These are phyloP conservation scores for Fusarium heterosporum DNA, from an alignment of 2,329 filamentous ascomycete species.

Conservation along the genomic window DNA sequence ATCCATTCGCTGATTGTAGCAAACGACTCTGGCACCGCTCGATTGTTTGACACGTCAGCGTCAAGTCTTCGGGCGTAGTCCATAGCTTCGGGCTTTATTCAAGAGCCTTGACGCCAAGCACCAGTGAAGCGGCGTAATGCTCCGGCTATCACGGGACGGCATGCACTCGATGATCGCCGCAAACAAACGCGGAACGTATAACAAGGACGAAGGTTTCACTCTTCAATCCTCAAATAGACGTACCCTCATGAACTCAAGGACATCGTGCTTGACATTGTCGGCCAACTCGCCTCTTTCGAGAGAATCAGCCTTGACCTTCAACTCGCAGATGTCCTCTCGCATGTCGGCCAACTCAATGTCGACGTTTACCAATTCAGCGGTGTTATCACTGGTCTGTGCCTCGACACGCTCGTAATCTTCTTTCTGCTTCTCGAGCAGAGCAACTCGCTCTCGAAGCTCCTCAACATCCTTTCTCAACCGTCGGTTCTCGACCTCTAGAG, in stretches of 20 bases:
- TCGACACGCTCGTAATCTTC: not conserved
- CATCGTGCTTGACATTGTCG: not conserved
- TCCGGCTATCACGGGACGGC: too few species aligned
- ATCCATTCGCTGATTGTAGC: too few species aligned
- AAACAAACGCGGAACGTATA: too few species aligned
- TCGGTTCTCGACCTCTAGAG: not conserved
- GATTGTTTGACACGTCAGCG: too few species aligned
- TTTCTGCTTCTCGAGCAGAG: not conserved
- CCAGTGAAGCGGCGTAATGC: too few species aligned
- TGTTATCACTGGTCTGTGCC: not conserved
- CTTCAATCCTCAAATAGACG: slow-evolving; percentile 13
- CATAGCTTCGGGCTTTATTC: too few species aligned
- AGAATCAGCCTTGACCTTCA: not conserved
- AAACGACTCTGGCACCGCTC: too few species aligned
- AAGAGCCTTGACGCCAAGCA: too few species aligned
- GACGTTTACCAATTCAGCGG: not conserved
- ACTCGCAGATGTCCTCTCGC: not conserved
- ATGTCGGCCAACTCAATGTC: not conserved
- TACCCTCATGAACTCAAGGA: slow-evolving; percentile 3
- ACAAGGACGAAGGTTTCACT: not conserved
- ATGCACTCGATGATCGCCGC: too few species aligned
- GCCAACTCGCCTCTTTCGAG: slow-evolving; percentile 1
- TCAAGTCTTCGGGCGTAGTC: too few species aligned
- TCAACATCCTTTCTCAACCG: not conserved
- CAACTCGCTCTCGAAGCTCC: not conserved